phyloP scores from a whole-genome alignment of 2,329 filamentous ascomycete genomes.

The Helotiales sp. region DNA sequence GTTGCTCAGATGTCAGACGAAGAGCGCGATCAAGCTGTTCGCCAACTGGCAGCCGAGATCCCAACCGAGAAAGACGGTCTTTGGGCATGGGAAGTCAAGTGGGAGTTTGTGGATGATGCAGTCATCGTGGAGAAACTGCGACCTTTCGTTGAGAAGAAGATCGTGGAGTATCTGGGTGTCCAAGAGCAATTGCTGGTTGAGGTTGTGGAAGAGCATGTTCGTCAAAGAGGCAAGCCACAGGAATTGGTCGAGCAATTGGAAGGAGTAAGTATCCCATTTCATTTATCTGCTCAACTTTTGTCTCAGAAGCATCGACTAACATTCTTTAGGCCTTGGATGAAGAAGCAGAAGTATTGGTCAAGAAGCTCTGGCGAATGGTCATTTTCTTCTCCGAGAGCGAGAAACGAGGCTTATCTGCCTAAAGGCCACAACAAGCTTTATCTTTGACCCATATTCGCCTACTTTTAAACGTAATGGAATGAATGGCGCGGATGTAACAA shows the following conservation, averaged over 20 bases:
- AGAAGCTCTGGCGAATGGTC: constrained; percentile 97
- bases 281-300: background rate
- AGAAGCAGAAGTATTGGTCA: constrained; percentile 90
- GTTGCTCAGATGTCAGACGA: constrained; percentile 78
- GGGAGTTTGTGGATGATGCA: constrained; percentile 85
- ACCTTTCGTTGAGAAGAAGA: constrained; percentile 97
- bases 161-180: constrained; percentile 93
- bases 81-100: constrained; percentile 92
- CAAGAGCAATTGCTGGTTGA: constrained; percentile 96
- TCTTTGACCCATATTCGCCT: no score
- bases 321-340: constrained; percentile 78
- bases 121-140: constrained; percentile 84
- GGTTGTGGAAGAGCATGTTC: constrained; percentile 85
- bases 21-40: constrained; percentile 81
- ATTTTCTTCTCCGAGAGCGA: constrained; percentile 97
- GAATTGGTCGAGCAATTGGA: constrained; percentile 84
- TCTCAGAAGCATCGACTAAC: constrained; percentile 43
- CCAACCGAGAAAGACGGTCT: constrained; percentile 84
- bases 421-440: background rate
- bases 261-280: constrained; percentile 62
- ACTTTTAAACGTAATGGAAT: no score
- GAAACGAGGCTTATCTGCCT: constrained; percentile 81
- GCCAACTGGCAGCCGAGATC: constrained; percentile 86
- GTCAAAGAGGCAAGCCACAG: constrained; percentile 74
- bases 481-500: no score